A percentile compares a stretch with the other conserved stretches of the same genome.
These are phyloP conservation scores for Globisporangium middletonii DNA, from an alignment of 352 stramenopile species.

Conservation along the genomic window DNA sequence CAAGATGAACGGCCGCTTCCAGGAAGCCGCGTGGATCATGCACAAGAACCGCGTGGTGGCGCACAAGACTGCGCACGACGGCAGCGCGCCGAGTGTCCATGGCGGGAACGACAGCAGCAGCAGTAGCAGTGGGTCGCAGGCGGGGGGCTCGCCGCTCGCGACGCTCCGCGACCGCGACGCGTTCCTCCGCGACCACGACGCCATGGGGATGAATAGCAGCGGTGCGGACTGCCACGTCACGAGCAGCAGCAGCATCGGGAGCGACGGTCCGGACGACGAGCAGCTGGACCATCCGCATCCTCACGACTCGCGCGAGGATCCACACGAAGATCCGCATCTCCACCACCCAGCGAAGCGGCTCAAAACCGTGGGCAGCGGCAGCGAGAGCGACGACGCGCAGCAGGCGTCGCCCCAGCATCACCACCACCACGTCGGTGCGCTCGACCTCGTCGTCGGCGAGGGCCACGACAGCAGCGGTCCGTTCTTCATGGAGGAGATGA, in stretches of 20 bases:
- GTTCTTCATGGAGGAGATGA: constrained; percentile 27
- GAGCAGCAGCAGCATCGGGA: background rate
- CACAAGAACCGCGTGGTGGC: constrained; percentile 59
- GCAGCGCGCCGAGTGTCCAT: background rate
- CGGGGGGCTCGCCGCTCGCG: background rate
- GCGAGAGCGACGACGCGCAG: constrained; percentile 15
- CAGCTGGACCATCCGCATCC: background rate
- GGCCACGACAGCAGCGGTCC: constrained; percentile 4
- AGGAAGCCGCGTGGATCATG: constrained; percentile 58
- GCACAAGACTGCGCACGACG: constrained; percentile 18
- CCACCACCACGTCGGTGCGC: constrained; percentile 1
- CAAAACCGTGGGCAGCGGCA: constrained; percentile 12
- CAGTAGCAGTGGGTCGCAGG: constrained; percentile 14
- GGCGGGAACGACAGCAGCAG: constrained; percentile 12
- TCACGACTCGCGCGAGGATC: too few relatives aligned
- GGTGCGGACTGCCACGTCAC: background rate
- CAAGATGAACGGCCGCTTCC: constrained; percentile 66
- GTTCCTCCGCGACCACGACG: constrained; percentile 10
- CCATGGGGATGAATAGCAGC: background rate
- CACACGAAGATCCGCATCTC: too few relatives aligned
- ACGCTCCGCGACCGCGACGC: constrained; percentile 3
- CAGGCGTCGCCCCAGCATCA: background rate
- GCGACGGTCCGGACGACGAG: background rate
- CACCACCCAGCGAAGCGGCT: constrained; percentile 15
- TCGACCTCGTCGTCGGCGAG: constrained; percentile 10